Percentiles rank a stretch among this genome's conserved stretches.
phyloP scores from a whole-genome alignment of 73 alveolate genomes.

The Paramecium bursaria region DNA sequence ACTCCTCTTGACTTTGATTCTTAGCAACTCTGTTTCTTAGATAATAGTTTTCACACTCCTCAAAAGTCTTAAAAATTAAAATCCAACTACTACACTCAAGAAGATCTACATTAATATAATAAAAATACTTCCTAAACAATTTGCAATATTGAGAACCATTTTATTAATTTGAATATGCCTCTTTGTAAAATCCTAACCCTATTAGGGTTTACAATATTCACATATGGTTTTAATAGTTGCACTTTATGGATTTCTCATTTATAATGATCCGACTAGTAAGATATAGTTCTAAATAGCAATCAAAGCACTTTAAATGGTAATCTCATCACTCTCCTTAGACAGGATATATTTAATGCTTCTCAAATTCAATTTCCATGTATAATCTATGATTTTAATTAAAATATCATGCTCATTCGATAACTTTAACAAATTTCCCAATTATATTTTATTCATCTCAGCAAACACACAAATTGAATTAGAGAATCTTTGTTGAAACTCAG shows the following conservation, averaged over 20 bases:
- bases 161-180: conserved; percentile 43
- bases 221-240: conserved; percentile 43
- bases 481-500: conserved; percentile 49
- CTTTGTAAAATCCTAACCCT: conserved; percentile 17
- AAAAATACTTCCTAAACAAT: conserved; percentile 58
- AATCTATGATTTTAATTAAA: conserved; percentile 6
- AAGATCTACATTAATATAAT: not conserved
- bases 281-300: conserved; percentile 11
- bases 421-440: conserved; percentile 1
- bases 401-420: not conserved
- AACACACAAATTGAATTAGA: conserved; percentile 50
- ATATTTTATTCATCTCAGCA: conserved; percentile 34
- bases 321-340: conserved; percentile 16
- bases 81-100: conserved; percentile 60
- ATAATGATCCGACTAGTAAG: conserved; percentile 6
- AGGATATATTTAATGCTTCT: conserved; percentile 20
- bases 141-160: conserved; percentile 56
- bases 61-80: conserved; percentile 32
- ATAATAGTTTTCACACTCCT: conserved; percentile 51
- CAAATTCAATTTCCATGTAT: conserved; percentile 35
- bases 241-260: conserved; percentile 50
- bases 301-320: conserved; percentile 6
- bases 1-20: conserved; percentile 31
- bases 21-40: conserved; percentile 45
- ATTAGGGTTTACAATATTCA: conserved; percentile 27